These are phyloP conservation scores for Casuarina cunninghamiana DNA, from an alignment of 306 rosid genomes.

Conservation along the genomic window DNA sequence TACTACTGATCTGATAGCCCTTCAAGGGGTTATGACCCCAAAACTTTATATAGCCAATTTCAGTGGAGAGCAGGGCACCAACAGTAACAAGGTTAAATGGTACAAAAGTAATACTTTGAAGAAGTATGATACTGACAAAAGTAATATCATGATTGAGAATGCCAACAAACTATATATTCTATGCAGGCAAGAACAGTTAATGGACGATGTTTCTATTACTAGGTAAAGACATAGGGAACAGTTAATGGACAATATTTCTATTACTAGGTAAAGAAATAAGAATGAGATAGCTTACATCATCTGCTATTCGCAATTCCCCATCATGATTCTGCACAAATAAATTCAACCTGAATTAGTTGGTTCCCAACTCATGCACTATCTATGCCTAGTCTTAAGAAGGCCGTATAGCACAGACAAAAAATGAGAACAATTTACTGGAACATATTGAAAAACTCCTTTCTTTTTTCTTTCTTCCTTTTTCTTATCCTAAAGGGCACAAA, in stretches of 20 bases:
- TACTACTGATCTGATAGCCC: conserved; percentile 16
- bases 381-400: conserved; percentile 7
- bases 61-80: neutral
- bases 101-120: neutral
- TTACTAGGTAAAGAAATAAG: neutral
- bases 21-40: conserved; percentile 13
- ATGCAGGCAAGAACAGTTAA: neutral
- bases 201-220: neutral
- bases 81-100: neutral
- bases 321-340: conserved; percentile 62
- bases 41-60: neutral
- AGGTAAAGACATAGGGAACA: neutral
- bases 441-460: neutral
- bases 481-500: neutral
- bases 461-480: neutral
- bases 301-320: conserved; percentile 80
- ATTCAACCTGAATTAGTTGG: conserved; percentile 18
- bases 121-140: neutral
- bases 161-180: neutral
- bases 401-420: neutral
- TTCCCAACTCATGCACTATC: conserved; percentile 13
- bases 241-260: neutral
- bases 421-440: neutral
- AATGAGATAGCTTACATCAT: conserved; percentile 66
- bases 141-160: neutral